Evolutionary conservation across 1,139 yeast species (phyloP).

Genomic region (Suhomyces taliae): DNA sequence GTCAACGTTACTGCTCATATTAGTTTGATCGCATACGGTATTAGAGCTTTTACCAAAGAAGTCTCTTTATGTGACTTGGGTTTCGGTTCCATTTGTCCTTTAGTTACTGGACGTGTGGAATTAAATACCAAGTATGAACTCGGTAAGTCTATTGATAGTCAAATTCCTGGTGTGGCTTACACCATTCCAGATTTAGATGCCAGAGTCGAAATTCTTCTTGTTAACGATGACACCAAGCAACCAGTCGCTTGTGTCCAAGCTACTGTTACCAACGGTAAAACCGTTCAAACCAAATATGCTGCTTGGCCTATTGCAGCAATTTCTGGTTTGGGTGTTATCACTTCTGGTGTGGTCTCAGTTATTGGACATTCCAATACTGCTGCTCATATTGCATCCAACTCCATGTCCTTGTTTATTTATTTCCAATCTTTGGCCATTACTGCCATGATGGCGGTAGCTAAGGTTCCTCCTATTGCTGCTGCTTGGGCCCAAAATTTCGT

Average conservation of each 20-base stretch:
- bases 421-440: slow-evolving; percentile 93
- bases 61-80: slow-evolving; percentile 62
- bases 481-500: slow-evolving; percentile 98
- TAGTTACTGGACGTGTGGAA: slow-evolving; percentile 84
- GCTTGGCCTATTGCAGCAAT: slow-evolving; percentile 97
- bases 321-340: slow-evolving; percentile 80
- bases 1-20: slow-evolving; percentile 70
- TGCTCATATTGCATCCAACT: slow-evolving; percentile 94
- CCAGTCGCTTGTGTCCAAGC: slow-evolving; percentile 94
- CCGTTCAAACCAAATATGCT: slow-evolving; percentile 93
- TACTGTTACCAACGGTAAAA: slow-evolving; percentile 78
- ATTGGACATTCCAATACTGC: slow-evolving; percentile 92
- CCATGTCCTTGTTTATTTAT: slow-evolving; percentile 87
- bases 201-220: slow-evolving; percentile 72
- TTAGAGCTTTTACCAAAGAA: slow-evolving; percentile 55
- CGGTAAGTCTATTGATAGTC: slow-evolving; percentile 38
- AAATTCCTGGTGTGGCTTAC: slow-evolving; percentile 81
- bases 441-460: slow-evolving; percentile 92
- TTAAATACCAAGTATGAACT: slow-evolving; percentile 55
- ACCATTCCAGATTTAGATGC: slow-evolving; percentile 95
- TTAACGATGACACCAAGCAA: slow-evolving; percentile 42
- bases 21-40: slow-evolving; percentile 81
- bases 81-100: slow-evolving; percentile 68
- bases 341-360: slow-evolving; percentile 84
- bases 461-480: slow-evolving; percentile 94